Percentiles rank a stretch among this genome's conserved stretches.
Conservation (phyloP, 2,329 filamentous ascomycete species). For the Blumeria graminis region DNA sequence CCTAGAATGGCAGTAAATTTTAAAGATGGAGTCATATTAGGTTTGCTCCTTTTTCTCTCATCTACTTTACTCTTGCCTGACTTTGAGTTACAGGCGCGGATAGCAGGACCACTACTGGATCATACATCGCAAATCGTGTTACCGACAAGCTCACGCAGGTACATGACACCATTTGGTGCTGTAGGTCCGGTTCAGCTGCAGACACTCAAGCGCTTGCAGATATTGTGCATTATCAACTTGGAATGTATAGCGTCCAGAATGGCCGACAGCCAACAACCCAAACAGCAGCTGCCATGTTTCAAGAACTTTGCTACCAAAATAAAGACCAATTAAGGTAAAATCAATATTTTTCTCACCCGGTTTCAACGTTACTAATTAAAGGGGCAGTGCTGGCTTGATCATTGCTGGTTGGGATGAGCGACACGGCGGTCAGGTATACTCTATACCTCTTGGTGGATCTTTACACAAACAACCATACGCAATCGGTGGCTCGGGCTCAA, state of each 20-base stretch:
- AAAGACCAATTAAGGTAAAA: conserved; percentile 73
- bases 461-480: conserved; percentile 93
- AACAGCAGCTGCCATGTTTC: conserved; percentile 85
- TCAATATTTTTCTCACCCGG: not conserved
- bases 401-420: conserved; percentile 94
- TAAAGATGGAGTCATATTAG: conserved; percentile 90
- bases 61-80: not conserved
- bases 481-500: conserved; percentile 89
- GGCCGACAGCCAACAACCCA: conserved; percentile 80
- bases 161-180: conserved; percentile 98
- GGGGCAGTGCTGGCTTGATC: conserved; percentile 66
- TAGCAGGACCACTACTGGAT: conserved; percentile 87
- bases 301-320: conserved; percentile 94
- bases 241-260: conserved; percentile 76
- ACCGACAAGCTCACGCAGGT: conserved; percentile 98
- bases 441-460: conserved; percentile 84
- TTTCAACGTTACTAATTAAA: conserved; percentile 7
- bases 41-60: conserved; percentile 19
- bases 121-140: conserved; percentile 97
- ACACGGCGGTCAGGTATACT: conserved; percentile 92
- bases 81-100: conserved; percentile 43
- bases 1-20: conserved; percentile 94
- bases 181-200: conserved; percentile 86
- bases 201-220: conserved; percentile 96
- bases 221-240: conserved; percentile 90